Evolutionary conservation across 805 yeast species (phyloP).

Genomic region (Saturnispora ahearnii): DNA sequence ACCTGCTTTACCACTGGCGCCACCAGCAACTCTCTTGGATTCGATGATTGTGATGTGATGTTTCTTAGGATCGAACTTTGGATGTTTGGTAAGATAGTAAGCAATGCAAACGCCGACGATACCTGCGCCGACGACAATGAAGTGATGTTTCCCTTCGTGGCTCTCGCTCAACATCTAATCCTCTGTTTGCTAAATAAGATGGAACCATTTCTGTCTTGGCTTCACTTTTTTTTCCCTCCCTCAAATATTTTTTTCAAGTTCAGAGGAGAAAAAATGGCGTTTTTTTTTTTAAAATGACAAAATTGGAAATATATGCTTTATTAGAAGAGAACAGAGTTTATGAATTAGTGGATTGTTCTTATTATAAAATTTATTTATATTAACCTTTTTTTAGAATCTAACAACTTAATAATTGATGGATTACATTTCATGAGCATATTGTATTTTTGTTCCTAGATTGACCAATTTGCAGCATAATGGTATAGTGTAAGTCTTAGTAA

Average conservation of each 20-base stretch:
- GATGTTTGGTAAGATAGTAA: slow-evolving; percentile 76
- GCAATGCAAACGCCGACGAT: slow-evolving; percentile 95
- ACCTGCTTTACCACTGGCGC: slow-evolving; percentile 97
- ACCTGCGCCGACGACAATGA: slow-evolving; percentile 88
- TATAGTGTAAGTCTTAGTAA: too few species aligned
- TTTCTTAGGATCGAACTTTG: slow-evolving; percentile 59
- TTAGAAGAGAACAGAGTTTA: too few species aligned
- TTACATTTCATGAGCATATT: too few species aligned
- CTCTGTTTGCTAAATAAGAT: not conserved
- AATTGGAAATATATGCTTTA: too few species aligned
- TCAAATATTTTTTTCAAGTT: not conserved
- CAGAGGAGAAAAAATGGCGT: too few species aligned
- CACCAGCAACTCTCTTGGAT: slow-evolving; percentile 90
- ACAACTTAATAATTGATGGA: too few species aligned
- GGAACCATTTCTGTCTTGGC: slow-evolving; percentile 1
- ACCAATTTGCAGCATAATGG: too few species aligned
- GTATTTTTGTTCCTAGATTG: too few species aligned
- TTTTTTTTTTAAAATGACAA: too few species aligned
- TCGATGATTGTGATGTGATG: slow-evolving; percentile 82
- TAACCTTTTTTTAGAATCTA: too few species aligned
- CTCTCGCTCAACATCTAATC: not conserved
- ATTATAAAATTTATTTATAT: too few species aligned
- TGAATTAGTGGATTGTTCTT: too few species aligned
- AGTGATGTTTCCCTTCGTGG: slow-evolving; percentile 54
- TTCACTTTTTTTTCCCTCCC: not conserved